phyloP scores from a whole-genome alignment of 2,329 filamentous ascomycete genomes.

The Penicillium sp. region DNA sequence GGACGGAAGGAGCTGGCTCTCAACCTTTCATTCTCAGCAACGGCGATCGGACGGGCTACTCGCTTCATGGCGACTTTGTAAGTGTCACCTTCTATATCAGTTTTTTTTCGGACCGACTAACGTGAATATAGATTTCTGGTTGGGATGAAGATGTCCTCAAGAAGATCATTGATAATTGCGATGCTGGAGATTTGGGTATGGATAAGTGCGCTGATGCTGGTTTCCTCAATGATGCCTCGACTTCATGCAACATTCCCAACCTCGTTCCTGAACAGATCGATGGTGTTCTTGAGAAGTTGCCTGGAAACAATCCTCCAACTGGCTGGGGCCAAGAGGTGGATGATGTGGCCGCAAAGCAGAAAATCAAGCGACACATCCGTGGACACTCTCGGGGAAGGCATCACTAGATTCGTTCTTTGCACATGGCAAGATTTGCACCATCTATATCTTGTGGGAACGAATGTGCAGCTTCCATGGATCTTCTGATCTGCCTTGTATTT shows the following conservation, averaged over 20 bases:
- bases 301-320: conserved; percentile 16
- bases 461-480: too few species aligned
- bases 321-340: conserved; percentile 14
- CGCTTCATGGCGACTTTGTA: conserved; percentile 19
- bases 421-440: too few species aligned
- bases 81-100: not conserved
- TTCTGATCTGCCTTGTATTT: too few species aligned
- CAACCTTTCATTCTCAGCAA: conserved; percentile 17
- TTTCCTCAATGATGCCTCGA: conserved; percentile 9
- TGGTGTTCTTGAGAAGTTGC: conserved; percentile 15
- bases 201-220: conserved; percentile 17
- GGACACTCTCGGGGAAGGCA: not conserved
- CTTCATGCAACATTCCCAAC: conserved; percentile 17
- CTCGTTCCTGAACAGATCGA: conserved; percentile 13
- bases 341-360: not conserved
- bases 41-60: conserved; percentile 18
- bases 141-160: conserved; percentile 17
- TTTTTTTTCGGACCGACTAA: not conserved
- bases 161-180: conserved; percentile 18
- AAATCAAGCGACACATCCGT: not conserved
- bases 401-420: not conserved
- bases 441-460: too few species aligned
- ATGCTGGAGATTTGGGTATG: conserved; percentile 17
- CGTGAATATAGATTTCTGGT: conserved; percentile 10
- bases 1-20: conserved; percentile 9